A percentile compares a stretch with the other conserved stretches of the same genome.
These are phyloP conservation scores for Debaryomyces castellii DNA, from an alignment of 805 yeast species.

Conservation along the genomic window DNA sequence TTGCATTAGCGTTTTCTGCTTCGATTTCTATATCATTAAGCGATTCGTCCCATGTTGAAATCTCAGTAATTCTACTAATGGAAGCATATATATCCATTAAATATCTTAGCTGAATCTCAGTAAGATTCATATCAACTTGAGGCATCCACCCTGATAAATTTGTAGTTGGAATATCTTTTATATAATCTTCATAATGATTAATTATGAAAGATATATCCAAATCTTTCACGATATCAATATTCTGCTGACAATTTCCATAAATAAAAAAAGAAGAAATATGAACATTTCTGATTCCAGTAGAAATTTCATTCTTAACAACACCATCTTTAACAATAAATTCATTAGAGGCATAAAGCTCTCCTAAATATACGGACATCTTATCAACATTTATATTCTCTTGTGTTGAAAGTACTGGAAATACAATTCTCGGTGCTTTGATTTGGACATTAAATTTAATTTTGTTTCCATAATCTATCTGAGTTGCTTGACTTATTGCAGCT, in stretches of 20 bases:
- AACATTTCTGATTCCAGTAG: conserved; percentile 72
- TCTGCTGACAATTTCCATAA: conserved; percentile 47
- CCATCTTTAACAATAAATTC: conserved; percentile 38
- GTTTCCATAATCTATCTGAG: conserved; percentile 55
- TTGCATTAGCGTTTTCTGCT: conserved; percentile 64
- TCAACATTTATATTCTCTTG: conserved; percentile 48
- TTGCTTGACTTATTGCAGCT: conserved; percentile 83
- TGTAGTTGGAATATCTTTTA: conserved; percentile 45
- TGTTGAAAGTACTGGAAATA: conserved; percentile 64
- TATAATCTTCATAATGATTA: conserved; percentile 48
- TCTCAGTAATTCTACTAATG: conserved; percentile 53
- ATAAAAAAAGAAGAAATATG: conserved; percentile 63
- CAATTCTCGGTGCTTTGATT: conserved; percentile 78
- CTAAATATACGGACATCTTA: conserved; percentile 67
- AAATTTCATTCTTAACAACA: conserved; percentile 51
- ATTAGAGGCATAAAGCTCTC: conserved; percentile 76
- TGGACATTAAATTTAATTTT: conserved; percentile 70
- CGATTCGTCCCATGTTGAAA: conserved; percentile 35
- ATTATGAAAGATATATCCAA: conserved; percentile 63
- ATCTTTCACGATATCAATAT: conserved; percentile 62
- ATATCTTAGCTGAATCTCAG: conserved; percentile 70
- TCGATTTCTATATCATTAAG: conserved; percentile 56
- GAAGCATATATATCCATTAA: conserved; percentile 55
- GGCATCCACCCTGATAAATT: conserved; percentile 57
- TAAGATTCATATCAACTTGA: conserved; percentile 60